Conservation (phyloP, 2,329 filamentous ascomycete species). For the Gnomoniopsis sp. region DNA sequence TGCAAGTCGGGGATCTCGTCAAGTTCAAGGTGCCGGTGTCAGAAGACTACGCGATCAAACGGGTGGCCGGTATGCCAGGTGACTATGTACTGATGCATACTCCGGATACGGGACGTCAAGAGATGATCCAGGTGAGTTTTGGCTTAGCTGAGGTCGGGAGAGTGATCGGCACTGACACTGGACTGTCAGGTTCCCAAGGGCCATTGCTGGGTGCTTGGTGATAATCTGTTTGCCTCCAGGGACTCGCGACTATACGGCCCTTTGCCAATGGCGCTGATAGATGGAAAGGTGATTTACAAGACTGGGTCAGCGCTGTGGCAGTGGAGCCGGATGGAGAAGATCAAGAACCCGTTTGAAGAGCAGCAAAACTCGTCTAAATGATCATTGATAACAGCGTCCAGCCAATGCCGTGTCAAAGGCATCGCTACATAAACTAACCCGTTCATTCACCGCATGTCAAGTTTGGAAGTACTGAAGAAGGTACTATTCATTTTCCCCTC, state of each 20-base stretch:
- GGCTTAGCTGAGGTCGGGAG: constrained; percentile 61
- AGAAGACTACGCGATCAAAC: constrained; percentile 66
- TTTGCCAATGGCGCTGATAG: constrained; percentile 78
- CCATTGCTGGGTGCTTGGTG: constrained; percentile 87
- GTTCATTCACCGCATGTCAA: neutral
- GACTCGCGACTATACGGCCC: constrained; percentile 88
- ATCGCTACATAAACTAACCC: neutral
- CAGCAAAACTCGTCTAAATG: neutral
- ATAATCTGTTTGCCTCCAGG: constrained; percentile 79
- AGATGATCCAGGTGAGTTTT: constrained; percentile 62
- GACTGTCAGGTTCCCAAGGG: constrained; percentile 72
- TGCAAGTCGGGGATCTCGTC: constrained; percentile 79
- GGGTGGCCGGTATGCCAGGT: constrained; percentile 72
- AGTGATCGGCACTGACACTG: neutral
- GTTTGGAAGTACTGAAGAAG: neutral
- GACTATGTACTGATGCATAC: constrained; percentile 70
- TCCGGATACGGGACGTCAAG: constrained; percentile 44
- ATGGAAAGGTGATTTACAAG: constrained; percentile 73
- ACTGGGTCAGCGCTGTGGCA: constrained; percentile 42
- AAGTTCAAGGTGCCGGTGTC: constrained; percentile 71
- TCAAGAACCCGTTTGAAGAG: constrained; percentile 35
- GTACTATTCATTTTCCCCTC: neutral
- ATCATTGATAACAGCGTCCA: neutral
- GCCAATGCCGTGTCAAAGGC: neutral
- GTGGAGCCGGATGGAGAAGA: constrained; percentile 42